phyloP scores from a whole-genome alignment of 495 filamentous ascomycete genomes.

The Copromyces sp. region DNA sequence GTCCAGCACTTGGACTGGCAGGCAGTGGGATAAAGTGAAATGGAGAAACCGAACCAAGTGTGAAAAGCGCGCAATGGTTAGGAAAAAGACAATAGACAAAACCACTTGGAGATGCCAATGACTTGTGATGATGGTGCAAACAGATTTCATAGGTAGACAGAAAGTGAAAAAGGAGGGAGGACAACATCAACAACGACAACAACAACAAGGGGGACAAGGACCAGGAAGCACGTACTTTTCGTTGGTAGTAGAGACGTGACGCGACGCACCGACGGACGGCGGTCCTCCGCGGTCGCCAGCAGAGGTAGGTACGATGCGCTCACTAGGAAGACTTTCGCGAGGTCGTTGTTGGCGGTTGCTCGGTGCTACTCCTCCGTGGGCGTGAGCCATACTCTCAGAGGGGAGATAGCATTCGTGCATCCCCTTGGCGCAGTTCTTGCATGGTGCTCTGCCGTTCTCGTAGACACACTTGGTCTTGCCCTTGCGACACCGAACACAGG shows the following conservation, averaged over 20 bases:
- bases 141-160: slow-evolving; percentile 8
- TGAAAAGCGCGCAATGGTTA: neutral
- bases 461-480: slow-evolving; percentile 47
- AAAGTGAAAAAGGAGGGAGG: slow-evolving; percentile 1
- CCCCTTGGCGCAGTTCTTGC: slow-evolving; percentile 45
- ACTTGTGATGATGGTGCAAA: neutral
- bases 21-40: neutral
- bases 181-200: neutral
- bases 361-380: slow-evolving; percentile 33
- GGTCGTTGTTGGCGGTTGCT: slow-evolving; percentile 24
- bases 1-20: neutral
- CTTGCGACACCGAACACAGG: slow-evolving; percentile 44
- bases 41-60: neutral
- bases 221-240: slow-evolving; percentile 35
- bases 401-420: slow-evolving; percentile 45
- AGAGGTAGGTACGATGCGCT: slow-evolving; percentile 31
- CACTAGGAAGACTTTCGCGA: slow-evolving; percentile 35
- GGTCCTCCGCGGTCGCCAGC: slow-evolving; percentile 35
- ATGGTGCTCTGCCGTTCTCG: slow-evolving; percentile 40
- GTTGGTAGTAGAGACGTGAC: slow-evolving; percentile 30
- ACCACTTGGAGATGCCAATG: neutral
- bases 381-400: slow-evolving; percentile 40
- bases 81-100: slow-evolving; percentile 3
- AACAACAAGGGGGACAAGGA: slow-evolving; percentile 1
- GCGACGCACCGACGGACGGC: slow-evolving; percentile 30